Base-by-base conservation (phyloP, 306 rosid species). In the Prunus dulcis region DNA sequence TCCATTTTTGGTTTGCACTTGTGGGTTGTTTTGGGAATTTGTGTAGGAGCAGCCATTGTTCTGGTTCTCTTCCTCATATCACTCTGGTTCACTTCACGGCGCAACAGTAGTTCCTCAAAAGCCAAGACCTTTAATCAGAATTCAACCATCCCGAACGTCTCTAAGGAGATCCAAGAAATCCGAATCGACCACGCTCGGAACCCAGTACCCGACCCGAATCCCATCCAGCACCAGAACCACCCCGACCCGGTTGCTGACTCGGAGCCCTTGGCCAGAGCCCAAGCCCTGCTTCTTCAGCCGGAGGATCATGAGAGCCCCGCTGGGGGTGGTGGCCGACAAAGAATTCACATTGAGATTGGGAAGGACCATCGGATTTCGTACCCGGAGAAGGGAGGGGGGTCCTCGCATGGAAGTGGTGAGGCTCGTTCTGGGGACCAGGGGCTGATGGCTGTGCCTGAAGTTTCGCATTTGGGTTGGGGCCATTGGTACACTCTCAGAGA, bases 401-500 rank as follows among this genome's bases (percentile, higher is more conserved):
- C 86, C 14, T 76, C 86, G 20, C 84, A 87, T 43, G 87, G 88
- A 8, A 84, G 87, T 14, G 87, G 87, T 6, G 91, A 88, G 72
- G 75, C 73, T 57, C 82, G 87, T 63, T 72, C 89, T 27, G 87
- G 87, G 23, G 91, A 88, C 46, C 91, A 79, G 79, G 83, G 82
- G 12, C 41, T 19, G 60, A 68, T 71, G 10, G 62, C 81, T 15
- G 88, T 9, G 77, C 91, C 91, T 67, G 88, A 86, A 82, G 88
- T 86, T 41, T 86, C 90, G 55, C 92, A 88, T 80, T 84, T 88
- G 85, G 92, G 92, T 11, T 88, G 90, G 90, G 90, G 92, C 7
- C 88, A 88, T 63, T 84, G 92, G 92, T 86, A 84, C 60, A 88
- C 92, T 69, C 84, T 88, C 47, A 84, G 88, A 64, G 92, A 88